Conservation (phyloP, 495 filamentous ascomycete species). For the Lentithecium fluviatile region DNA sequence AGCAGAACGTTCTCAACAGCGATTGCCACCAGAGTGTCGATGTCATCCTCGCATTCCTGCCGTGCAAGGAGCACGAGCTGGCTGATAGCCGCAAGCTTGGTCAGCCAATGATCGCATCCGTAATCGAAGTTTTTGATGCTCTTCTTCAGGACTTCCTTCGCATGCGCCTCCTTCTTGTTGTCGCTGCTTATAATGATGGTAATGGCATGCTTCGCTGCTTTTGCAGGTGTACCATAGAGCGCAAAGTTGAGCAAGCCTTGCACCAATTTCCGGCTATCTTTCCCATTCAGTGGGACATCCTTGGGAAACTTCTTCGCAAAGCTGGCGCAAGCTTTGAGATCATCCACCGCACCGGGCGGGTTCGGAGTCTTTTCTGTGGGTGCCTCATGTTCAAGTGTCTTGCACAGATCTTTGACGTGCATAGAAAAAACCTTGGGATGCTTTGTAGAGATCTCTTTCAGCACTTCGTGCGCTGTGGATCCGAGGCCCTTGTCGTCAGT, state of each 20-base stretch:
- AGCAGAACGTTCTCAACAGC: conserved; percentile 73
- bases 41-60: conserved; percentile 64
- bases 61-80: conserved; percentile 80
- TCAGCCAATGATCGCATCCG: conserved; percentile 72
- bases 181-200: conserved; percentile 80
- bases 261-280: conserved; percentile 74
- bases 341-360: conserved; percentile 71
- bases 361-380: conserved; percentile 65
- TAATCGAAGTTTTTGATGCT: conserved; percentile 75
- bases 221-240: conserved; percentile 73
- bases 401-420: conserved; percentile 89
- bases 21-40: conserved; percentile 75
- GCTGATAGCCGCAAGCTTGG: conserved; percentile 76
- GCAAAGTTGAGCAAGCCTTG: conserved; percentile 79
- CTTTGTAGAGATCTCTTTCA: conserved; percentile 85
- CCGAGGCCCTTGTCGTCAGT: conserved; percentile 77
- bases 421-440: conserved; percentile 88
- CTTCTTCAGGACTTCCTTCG: conserved; percentile 75
- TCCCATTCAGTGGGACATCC: conserved; percentile 61
- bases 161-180: conserved; percentile 81
- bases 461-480: conserved; percentile 77
- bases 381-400: conserved; percentile 74
- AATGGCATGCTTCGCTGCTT: conserved; percentile 88
- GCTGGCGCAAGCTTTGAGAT: conserved; percentile 85
- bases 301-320: conserved; percentile 82